A percentile compares a stretch with the other conserved stretches of the same genome.
These are phyloP conservation scores for Aspergillus nomiae DNA, from an alignment of 2,329 filamentous ascomycete genomes.

Conservation along the genomic window DNA sequence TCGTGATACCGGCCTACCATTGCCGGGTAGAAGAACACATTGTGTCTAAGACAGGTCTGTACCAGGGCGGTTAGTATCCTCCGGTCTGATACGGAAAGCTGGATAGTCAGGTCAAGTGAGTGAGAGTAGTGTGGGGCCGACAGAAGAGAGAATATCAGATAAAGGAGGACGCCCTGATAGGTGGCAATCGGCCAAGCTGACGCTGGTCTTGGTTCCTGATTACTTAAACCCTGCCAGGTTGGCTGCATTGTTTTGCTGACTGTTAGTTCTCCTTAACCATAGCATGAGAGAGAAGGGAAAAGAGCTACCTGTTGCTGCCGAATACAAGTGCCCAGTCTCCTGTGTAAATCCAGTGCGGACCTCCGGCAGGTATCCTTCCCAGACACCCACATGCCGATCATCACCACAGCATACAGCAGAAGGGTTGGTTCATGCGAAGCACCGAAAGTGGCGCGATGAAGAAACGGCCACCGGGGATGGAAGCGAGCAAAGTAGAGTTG, in stretches of 20 bases:
- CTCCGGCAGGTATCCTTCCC: constrained; percentile 12
- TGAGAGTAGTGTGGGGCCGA: not conserved
- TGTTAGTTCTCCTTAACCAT: not conserved
- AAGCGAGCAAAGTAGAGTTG: constrained; percentile 27
- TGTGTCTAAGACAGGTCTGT: constrained; percentile 19
- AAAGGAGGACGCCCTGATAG: constrained; percentile 30
- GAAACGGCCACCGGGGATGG: constrained; percentile 28
- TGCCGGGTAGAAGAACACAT: constrained; percentile 27
- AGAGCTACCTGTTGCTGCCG: constrained; percentile 17
- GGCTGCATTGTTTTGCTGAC: not conserved
- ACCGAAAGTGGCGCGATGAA: constrained; percentile 24
- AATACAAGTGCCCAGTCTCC: constrained; percentile 18
- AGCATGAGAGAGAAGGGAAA: not conserved
- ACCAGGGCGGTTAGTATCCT: constrained; percentile 23
- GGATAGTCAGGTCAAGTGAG: constrained; percentile 6
- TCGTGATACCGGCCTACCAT: constrained; percentile 22
- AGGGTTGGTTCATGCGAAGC: constrained; percentile 19
- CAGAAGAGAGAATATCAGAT: constrained; percentile 29
- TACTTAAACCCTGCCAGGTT: not conserved
- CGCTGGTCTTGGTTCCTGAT: not conserved
- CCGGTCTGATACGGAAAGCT: constrained; percentile 8
- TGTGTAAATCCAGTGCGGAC: constrained; percentile 23
- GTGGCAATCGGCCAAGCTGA: constrained; percentile 30
- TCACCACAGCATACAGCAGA: constrained; percentile 25
- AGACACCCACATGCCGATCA: constrained; percentile 27